phyloP scores from a whole-genome alignment of 2,329 filamentous ascomycete genomes.

The Elsinoe necatrix region DNA sequence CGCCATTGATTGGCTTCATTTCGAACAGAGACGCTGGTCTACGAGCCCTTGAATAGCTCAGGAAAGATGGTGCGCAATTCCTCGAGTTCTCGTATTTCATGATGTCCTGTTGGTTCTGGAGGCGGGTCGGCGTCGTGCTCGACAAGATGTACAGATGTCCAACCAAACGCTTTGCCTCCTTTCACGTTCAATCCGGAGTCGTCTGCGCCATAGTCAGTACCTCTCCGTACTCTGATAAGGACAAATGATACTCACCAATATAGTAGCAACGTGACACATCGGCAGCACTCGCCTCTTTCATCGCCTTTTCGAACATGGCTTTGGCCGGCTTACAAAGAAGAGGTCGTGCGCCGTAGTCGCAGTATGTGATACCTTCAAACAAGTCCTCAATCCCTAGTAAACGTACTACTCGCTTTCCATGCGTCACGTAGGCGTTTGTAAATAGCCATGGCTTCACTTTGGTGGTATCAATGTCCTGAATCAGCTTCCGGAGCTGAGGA shows the following conservation, averaged over 20 bases:
- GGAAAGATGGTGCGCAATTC: constrained; percentile 72
- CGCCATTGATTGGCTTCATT: too few relatives aligned
- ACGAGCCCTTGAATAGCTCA: constrained; percentile 62
- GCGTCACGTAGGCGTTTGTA: constrained; percentile 90
- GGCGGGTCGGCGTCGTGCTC: constrained; percentile 63
- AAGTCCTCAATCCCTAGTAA: constrained; percentile 75
- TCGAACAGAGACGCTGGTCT: too few relatives aligned
- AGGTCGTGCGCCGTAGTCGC: constrained; percentile 67
- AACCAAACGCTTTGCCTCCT: constrained; percentile 69
- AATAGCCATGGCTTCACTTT: constrained; percentile 90
- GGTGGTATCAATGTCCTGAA: constrained; percentile 71
- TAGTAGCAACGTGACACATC: constrained; percentile 73
- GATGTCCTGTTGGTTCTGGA: constrained; percentile 51
- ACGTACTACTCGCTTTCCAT: constrained; percentile 72
- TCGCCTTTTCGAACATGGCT: constrained; percentile 80
- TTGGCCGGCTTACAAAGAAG: constrained; percentile 80
- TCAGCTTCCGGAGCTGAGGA: constrained; percentile 61
- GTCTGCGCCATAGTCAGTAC: constrained; percentile 44
- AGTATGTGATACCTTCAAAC: constrained; percentile 92
- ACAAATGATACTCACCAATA: constrained; percentile 79
- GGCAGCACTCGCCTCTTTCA: constrained; percentile 68
- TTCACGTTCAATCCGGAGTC: constrained; percentile 79
- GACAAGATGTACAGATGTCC: constrained; percentile 78
- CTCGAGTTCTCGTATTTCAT: constrained; percentile 66
- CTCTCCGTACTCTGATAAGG: too few relatives aligned